phyloP scores from a whole-genome alignment of 192 early-diverging fungal species.

The Kappamyces sp. region DNA sequence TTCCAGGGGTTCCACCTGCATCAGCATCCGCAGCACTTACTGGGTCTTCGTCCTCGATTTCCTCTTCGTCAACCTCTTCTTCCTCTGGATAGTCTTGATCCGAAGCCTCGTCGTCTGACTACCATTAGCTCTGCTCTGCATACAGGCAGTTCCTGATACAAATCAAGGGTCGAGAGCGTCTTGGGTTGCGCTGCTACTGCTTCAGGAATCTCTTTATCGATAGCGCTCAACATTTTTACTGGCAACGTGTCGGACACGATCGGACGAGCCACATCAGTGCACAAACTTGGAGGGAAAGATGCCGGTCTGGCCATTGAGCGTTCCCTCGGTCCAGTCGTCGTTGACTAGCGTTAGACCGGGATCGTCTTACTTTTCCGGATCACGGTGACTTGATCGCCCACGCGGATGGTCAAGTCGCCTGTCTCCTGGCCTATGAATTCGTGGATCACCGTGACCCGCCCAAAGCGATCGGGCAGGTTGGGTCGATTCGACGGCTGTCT shows the following conservation, averaged over 20 bases:
- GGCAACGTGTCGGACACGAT: not conserved
- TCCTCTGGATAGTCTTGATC: not conserved
- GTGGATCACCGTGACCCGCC: not conserved
- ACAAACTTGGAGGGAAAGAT: conserved; percentile 14
- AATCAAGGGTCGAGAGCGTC: not conserved
- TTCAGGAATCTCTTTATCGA: not conserved
- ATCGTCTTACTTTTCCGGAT: not conserved
- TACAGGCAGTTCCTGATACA: not conserved
- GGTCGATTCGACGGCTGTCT: not conserved
- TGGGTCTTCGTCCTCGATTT: not conserved
- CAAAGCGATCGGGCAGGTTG: not conserved
- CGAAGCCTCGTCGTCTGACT: not conserved
- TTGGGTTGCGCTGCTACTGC: not conserved
- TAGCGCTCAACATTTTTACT: not conserved
- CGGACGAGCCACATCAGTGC: not conserved
- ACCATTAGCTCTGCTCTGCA: not conserved
- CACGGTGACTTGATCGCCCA: conserved; percentile 7
- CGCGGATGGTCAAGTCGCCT: conserved; percentile 1
- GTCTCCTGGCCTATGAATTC: not conserved
- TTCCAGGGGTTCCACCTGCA: not conserved
- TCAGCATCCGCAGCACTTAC: not conserved
- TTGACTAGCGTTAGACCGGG: not conserved
- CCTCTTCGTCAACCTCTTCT: too few species aligned
- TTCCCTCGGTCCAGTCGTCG: conserved; percentile 11
- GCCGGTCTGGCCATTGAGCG: conserved; percentile 1